Evolutionary conservation across 805 yeast species (phyloP), one percentile per base, ranked within the genome.

Genomic region (Zygotorulaspora chibaensis): DNA sequence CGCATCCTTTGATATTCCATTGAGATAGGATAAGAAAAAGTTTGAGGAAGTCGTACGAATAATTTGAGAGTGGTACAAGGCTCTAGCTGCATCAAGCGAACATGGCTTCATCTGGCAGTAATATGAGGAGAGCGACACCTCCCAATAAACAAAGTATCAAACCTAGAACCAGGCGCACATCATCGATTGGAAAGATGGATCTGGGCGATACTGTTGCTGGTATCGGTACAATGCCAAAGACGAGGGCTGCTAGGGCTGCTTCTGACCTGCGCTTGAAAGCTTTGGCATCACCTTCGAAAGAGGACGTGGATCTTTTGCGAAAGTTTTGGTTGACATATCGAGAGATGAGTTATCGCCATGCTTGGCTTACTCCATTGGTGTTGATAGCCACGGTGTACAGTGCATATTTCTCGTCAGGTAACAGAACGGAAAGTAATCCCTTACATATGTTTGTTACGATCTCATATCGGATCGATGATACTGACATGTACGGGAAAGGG

Each of bases 401-500:
- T 2, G 63, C 76, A n/a, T 87, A 74, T 62, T 67, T 77, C 39
- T 57, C 77, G 17, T 78, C 86, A 1, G 80, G 79, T 16, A 78
- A 84, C 54, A 73, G 72, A 45, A 73, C 87, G 0, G 69, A 70
- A 31, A 61, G 80, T 16, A 87, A 87, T 62, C 76, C 79, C 3
- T 67, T 88, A 46, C 80, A 77, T 57, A 73, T 72, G 64, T 81
- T 86, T 66, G 73, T 88, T 31, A 64, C 77, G 4, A 72, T 85
- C 11, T 81, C 93, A 0, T 85, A 88, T 61, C 72, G 72, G 39
- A 73, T 81, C 35, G 78, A 72, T 18, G 81, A 77, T 23, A 74
- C 86, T 1, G 77, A 80, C 43, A 40, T 69, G 59, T 93, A 90
- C 63, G 97, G 87, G 23, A 93, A 93, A 67, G 99, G 99, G 46